Evolutionary conservation across 2,329 filamentous ascomycete species (phyloP), one percentile per base, ranked within the genome.

Genomic region (Phoma herbarum): DNA sequence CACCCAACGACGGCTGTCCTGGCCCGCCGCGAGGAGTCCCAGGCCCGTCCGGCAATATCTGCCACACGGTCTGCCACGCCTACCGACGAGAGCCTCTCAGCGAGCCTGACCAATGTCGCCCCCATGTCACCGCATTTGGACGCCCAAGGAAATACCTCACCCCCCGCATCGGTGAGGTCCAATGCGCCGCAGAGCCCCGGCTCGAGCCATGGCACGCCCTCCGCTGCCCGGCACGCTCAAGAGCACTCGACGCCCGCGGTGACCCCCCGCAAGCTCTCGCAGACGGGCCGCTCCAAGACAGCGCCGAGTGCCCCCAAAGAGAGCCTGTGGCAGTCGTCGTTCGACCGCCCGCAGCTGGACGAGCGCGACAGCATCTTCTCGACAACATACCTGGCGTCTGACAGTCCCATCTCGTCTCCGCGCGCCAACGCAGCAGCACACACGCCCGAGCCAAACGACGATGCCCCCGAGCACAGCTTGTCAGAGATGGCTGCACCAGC

Each of bases 361-460:
- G 86, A 88, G 74, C 78, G 86, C 67, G 86, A 88, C 73, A 86
- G 83, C 74, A 88, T 88, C 71, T 88, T 87, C 69, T 85, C 86
- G 51, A 87, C 85, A 31, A 85, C 85, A 64, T 88, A 88, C 72
- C 75, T 83, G 1, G 78, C 80, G 59, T 80, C 82, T 52, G 82
- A 83, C 61, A 83, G 78, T 68, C 81, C 82, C 63, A 72, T 70
- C 18, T 69, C 74, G 23, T 77, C 77, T 10, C 75, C 75, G 20
- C 68, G 63, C 70, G 60, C 77, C 77, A 64, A 56, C 58, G 65
- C 73, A 52, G 57, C 68, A 57, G 57, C 68, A 55, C 62, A 58
- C 60, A 63, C 58, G 46, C 31, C 53, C 45, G 52, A 63, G 29
- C 8, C 61, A 29, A 44, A 61, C 60, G 61, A 75, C 62, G 65